Evolutionary conservation across 805 yeast genomes (phyloP).

Genomic region (Ogataea pini): DNA sequence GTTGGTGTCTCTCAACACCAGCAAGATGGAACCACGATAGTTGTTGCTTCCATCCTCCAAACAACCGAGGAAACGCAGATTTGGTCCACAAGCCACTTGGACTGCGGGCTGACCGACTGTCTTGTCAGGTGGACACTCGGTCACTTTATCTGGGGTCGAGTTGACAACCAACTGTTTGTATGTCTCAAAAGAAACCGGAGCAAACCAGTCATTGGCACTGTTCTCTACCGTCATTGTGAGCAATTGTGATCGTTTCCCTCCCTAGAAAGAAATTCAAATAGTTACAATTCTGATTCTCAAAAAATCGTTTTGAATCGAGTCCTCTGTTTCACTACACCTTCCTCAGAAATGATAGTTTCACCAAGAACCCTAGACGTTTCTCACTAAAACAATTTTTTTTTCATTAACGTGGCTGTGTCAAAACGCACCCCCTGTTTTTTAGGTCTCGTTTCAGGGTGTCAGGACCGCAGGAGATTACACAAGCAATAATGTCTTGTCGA

Average conservation of each 20-base stretch:
- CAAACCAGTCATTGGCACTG: conserved; percentile 29
- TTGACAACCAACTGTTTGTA: conserved; percentile 25
- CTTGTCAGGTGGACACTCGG: conserved; percentile 26
- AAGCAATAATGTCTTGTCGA: no score
- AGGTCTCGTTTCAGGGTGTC: not conserved
- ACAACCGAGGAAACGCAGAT: conserved; percentile 65
- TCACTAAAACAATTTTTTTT: no score
- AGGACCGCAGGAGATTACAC: not conserved
- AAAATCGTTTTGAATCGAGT: not conserved
- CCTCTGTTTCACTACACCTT: not conserved
- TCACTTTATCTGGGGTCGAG: conserved; percentile 23
- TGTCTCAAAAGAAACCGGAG: conserved; percentile 29
- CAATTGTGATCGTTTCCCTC: not conserved
- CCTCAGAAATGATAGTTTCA: not conserved
- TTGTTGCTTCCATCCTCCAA: conserved; percentile 47
- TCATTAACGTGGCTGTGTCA: conserved; percentile 5
- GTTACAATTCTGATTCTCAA: not conserved
- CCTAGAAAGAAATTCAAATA: no score
- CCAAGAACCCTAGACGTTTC: no score
- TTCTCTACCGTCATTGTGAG: conserved; percentile 17
- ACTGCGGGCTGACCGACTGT: conserved; percentile 33
- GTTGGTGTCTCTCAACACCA: conserved; percentile 54
- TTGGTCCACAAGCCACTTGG: conserved; percentile 75
- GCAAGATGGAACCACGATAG: conserved; percentile 69
- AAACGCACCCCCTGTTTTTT: conserved; percentile 6